Conservation (phyloP, 129 eudicot species). For the Lactuca sativa region DNA sequence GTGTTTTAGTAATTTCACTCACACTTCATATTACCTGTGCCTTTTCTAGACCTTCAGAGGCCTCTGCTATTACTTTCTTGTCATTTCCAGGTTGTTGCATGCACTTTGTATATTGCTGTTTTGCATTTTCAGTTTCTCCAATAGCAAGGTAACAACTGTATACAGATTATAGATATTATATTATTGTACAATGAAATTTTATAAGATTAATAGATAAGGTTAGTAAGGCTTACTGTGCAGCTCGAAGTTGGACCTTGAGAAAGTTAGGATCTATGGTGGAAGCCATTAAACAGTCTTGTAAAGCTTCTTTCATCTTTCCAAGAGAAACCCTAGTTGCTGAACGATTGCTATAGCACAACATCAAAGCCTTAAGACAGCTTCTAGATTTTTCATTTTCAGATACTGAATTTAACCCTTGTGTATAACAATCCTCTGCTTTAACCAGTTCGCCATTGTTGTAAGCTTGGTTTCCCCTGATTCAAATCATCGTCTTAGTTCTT, state of each 20-base stretch:
- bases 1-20: not conserved
- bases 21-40: slow-evolving; percentile 53
- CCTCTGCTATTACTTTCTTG: slow-evolving; percentile 66
- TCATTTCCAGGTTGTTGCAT: slow-evolving; percentile 62
- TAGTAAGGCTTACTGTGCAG: slow-evolving; percentile 71
- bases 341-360: slow-evolving; percentile 95
- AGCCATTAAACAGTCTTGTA: slow-evolving; percentile 78
- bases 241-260: slow-evolving; percentile 74
- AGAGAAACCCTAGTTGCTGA: slow-evolving; percentile 85
- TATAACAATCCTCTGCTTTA: slow-evolving; percentile 86
- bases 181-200: not conserved
- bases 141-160: slow-evolving; percentile 87
- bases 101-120: slow-evolving; percentile 56
- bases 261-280: slow-evolving; percentile 74
- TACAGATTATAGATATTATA: not conserved
- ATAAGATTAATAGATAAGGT: not conserved
- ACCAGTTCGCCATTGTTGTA: slow-evolving; percentile 68
- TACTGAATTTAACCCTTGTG: slow-evolving; percentile 76
- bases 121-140: slow-evolving; percentile 85
- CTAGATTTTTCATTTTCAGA: slow-evolving; percentile 66
- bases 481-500: slow-evolving; percentile 17
- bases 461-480: slow-evolving; percentile 90
- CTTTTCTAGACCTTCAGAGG: slow-evolving; percentile 86
- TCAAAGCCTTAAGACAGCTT: slow-evolving; percentile 66
- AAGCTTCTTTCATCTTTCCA: slow-evolving; percentile 87